Evolutionary conservation across 192 early-diverging fungal genomes (phyloP), one percentile per base, ranked within the genome.

Genomic region (Dissophora ornata): DNA sequence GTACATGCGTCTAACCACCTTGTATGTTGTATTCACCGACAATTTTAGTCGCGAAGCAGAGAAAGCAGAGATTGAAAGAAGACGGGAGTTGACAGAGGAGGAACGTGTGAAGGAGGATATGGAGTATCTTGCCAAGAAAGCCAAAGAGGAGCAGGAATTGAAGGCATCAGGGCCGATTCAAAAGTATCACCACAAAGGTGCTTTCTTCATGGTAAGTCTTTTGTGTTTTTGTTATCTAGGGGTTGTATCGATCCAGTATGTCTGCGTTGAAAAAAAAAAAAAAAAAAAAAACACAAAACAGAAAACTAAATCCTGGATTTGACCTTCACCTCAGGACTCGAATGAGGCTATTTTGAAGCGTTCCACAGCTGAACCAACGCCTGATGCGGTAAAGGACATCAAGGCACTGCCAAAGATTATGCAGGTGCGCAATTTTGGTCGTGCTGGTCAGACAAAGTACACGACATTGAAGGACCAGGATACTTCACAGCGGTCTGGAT

Each of bases 351-450:
- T 95, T 42, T 70, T 89, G 30, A 80, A 87, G 42, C 79, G 91
- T 29, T 89, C 93, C 49, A 90, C 90, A 49, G 75, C 83, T n/a
- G 83, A 78, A 33, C 86, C 93, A n/a, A 95, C 93, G 8, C 65
- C 88, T 4, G 90, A 91, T 52, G 73, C 73, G 12, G 48, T 77
- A 45, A 93, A 89, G 68, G 82, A 90, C n/a, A 45, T 77, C 53
- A 62, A 62, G 9, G 66, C 86, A 11, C 79, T 97, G 15, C 95
- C 95, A 29, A 87, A 88, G 54, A 87, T 97, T 9, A 94, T 96
- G 91, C 93, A 94, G 73, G 94, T 95, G 34, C 93, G 94, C 64
- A 95, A 95, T 61, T 97, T 96, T 87, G 95, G 95, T 47, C 62
- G 84, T 38, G 83, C 88, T 11, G 92, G 95, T 19, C 91, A 92